phyloP scores from a whole-genome alignment of 352 stramenopile species.

The Globisporangium rhizosaccharum region DNA sequence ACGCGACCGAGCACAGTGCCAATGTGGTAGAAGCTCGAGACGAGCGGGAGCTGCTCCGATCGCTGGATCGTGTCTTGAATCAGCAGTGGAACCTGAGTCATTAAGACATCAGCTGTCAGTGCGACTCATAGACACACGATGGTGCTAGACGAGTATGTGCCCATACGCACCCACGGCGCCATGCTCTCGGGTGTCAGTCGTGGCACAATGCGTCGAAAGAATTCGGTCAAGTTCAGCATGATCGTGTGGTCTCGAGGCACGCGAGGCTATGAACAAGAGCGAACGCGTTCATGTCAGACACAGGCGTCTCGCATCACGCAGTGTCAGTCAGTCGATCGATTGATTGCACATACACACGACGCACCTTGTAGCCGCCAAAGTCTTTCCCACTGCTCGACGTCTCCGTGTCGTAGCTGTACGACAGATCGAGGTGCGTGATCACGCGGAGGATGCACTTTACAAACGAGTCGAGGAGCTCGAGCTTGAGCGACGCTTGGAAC shows the following conservation, averaged over 20 bases:
- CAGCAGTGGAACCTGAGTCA: conserved; percentile 27
- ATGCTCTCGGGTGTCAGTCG: conserved; percentile 23
- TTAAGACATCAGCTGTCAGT: background rate
- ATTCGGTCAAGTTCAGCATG: conserved; percentile 76
- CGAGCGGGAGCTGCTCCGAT: conserved; percentile 28
- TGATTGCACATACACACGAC: background rate
- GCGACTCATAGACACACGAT: background rate
- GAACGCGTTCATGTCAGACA: background rate
- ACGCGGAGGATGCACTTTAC: conserved; percentile 41
- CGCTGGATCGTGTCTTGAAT: conserved; percentile 27
- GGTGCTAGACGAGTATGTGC: background rate
- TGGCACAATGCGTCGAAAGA: conserved; percentile 49
- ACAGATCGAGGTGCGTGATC: conserved; percentile 53
- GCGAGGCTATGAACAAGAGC: conserved; percentile 30
- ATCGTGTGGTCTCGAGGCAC: conserved; percentile 74
- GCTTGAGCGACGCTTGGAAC: conserved; percentile 22
- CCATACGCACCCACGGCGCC: conserved; percentile 40
- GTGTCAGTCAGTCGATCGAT: background rate
- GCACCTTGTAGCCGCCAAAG: conserved; percentile 52
- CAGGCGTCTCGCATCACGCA: background rate
- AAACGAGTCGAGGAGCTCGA: conserved; percentile 43
- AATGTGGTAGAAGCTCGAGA: conserved; percentile 64
- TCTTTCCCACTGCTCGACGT: conserved; percentile 27
- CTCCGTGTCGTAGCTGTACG: conserved; percentile 61
- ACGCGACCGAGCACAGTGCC: conserved; percentile 31